Evolutionary conservation across 108 stramenopile species (phyloP).

Genomic region (Skeletonema grethae): DNA sequence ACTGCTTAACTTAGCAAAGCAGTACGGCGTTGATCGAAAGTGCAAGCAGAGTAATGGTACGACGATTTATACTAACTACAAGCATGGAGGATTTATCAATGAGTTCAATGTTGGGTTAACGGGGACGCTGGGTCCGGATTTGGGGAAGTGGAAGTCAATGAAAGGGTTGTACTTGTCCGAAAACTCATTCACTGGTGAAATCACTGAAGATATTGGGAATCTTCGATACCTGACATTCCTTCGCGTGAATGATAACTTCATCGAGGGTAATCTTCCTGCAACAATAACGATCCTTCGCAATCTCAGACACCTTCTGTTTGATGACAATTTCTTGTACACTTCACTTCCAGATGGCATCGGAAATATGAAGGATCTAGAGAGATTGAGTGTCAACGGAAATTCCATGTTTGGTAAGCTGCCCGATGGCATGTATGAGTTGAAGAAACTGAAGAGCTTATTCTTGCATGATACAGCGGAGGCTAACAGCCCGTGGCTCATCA

Average conservation of each 20-base stretch:
- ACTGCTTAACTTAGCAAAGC: constrained; percentile 17
- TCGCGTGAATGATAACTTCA: constrained; percentile 45
- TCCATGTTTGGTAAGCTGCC: constrained; percentile 37
- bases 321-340: constrained; percentile 56
- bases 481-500: constrained; percentile 39
- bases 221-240: constrained; percentile 52
- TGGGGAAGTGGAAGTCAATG: constrained; percentile 26
- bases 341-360: constrained; percentile 46
- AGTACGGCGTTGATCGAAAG: constrained; percentile 15
- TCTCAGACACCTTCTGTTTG: constrained; percentile 50
- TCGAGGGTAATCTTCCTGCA: constrained; percentile 47
- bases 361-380: constrained; percentile 46
- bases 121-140: background rate
- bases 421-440: constrained; percentile 30
- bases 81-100: constrained; percentile 4
- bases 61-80: constrained; percentile 1
- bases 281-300: constrained; percentile 44
- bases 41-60: constrained; percentile 14
- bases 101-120: constrained; percentile 12
- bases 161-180: constrained; percentile 30
- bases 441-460: constrained; percentile 37
- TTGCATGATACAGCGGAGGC: constrained; percentile 1
- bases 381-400: constrained; percentile 32
- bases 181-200: constrained; percentile 35
- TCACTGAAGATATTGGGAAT: constrained; percentile 46